Evolutionary conservation across 1,284 basidiomycete species (phyloP).

Genomic region (Volvariella volvacea): DNA sequence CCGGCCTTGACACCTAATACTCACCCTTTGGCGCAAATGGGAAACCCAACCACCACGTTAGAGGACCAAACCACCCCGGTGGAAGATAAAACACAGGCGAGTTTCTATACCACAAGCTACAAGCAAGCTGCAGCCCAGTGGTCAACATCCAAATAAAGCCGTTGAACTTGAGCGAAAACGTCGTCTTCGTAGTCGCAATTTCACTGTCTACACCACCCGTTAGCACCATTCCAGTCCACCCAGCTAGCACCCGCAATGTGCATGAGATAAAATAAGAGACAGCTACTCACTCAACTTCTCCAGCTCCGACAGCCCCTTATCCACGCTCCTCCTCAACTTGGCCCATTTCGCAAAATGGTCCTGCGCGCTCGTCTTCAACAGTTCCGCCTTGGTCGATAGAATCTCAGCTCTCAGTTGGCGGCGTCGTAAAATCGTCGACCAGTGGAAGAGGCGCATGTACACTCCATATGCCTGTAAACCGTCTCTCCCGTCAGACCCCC

Average conservation of each 20-base stretch:
- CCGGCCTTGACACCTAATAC: constrained; percentile 1
- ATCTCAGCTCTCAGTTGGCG: constrained; percentile 72
- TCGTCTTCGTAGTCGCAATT: constrained; percentile 54
- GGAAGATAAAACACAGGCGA: constrained; percentile 90
- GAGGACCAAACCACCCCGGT: constrained; percentile 78
- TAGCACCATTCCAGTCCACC: background rate
- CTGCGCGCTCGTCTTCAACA: constrained; percentile 87
- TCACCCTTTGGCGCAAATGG: constrained; percentile 77
- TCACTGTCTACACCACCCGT: constrained; percentile 74
- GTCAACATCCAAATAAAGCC: constrained; percentile 74
- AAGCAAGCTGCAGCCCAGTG: constrained; percentile 73
- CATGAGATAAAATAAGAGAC: constrained; percentile 1
- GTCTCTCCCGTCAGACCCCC: background rate
- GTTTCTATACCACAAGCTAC: constrained; percentile 87
- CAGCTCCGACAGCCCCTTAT: constrained; percentile 91
- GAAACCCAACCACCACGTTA: constrained; percentile 77
- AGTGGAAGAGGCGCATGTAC: constrained; percentile 64
- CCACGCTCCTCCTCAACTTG: constrained; percentile 83
- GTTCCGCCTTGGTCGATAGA: constrained; percentile 76
- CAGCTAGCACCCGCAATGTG: background rate
- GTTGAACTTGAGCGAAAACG: constrained; percentile 74
- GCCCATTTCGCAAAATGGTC: constrained; percentile 99
- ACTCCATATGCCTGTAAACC: constrained; percentile 54
- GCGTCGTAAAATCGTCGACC: constrained; percentile 48
- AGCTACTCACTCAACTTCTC: constrained; percentile 76